Percentiles rank a stretch among this genome's conserved stretches.
phyloP scores from a whole-genome alignment of 2,329 filamentous ascomycete genomes.

The Fusarium mangiferae region DNA sequence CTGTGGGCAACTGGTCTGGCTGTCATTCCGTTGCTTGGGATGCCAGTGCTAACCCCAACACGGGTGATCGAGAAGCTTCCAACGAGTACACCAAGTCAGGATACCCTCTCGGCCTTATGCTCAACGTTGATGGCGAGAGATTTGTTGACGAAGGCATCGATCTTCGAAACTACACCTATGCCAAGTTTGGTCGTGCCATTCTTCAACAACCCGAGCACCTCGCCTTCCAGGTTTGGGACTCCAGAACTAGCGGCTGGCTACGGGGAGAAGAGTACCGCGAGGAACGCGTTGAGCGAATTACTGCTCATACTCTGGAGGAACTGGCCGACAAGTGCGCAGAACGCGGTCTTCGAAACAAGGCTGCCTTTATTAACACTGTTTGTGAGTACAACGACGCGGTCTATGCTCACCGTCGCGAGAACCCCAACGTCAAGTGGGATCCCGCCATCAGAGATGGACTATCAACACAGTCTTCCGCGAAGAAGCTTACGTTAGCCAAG shows the following conservation, averaged over 20 bases:
- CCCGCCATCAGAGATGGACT: slow-evolving; percentile 6
- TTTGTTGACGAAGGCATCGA: slow-evolving; percentile 16
- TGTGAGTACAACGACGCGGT: slow-evolving; percentile 13
- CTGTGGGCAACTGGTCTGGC: slow-evolving; percentile 9
- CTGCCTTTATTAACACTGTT: not conserved
- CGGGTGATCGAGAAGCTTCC: slow-evolving; percentile 7
- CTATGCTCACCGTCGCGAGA: not conserved
- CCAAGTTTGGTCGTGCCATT: slow-evolving; percentile 15
- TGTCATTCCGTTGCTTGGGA: slow-evolving; percentile 18
- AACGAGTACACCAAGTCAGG: slow-evolving; percentile 22
- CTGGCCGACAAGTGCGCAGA: not conserved
- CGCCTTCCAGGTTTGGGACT: slow-evolving; percentile 14
- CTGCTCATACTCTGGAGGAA: not conserved
- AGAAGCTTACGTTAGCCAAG: slow-evolving; percentile 6
- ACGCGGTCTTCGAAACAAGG: not conserved
- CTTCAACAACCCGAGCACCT: slow-evolving; percentile 19
- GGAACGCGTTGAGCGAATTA: slow-evolving; percentile 12
- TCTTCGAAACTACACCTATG: slow-evolving; percentile 17
- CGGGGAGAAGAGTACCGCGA: slow-evolving; percentile 14
- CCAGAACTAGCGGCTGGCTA: slow-evolving; percentile 1
- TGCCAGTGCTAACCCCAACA: slow-evolving; percentile 13
- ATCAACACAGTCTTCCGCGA: slow-evolving; percentile 4
- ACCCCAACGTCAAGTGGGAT: slow-evolving; percentile 1
- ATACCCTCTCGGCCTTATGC: slow-evolving; percentile 13
- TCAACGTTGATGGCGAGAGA: slow-evolving; percentile 2